Base-by-base conservation (phyloP, 2,329 filamentous ascomycete genomes). In the Arachnomyces sp. region DNA sequence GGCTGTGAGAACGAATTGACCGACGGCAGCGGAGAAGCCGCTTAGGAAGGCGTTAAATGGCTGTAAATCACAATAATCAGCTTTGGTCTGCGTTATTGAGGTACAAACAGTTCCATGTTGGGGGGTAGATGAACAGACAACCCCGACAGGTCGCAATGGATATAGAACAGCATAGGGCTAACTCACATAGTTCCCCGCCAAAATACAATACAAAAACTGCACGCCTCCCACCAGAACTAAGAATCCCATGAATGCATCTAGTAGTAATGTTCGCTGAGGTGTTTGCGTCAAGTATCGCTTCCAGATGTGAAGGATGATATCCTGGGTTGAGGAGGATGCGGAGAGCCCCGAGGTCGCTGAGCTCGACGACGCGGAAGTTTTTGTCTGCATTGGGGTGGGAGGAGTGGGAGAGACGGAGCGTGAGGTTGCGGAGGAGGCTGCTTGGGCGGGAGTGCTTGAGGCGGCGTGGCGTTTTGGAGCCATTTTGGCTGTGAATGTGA, bases 1-100 rank as follows among this genome's bases (percentile, higher is more conserved):
- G 72, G 87, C 86, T 37, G 92, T 95, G 52, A 98, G 78, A 47
- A 98, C 92, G 63, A 98, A 98, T 63, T 98, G 92, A 46, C 92
- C 92, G 48, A 98, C 90, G 1, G 90, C 92, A 12, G 90, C 87
- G 46, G 79, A 81, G 71, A 98, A 98, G 35, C 92, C 93, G 25
- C 89, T 86, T 25, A 98, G 79, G 71, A 98, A 98, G 49, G 93
- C 92, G 64, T 98, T 98, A 74, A 98, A 98, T 7, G 92, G 92
- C 90, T 96, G 57, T 35, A 49, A 15, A 34, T n/a, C 9, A n/a
- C 4, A 13, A n/a, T 13, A 28, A n/a, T 33, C 32, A 32, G 28
- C 20, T 20, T 34, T 18, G 6, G 20, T 16, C 30, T 34, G 12
- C 40, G 14, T 33, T 20, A 15, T 32, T 31, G 12, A 31, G 8